Percentiles rank a stretch among this genome's conserved stretches.
phyloP scores from a whole-genome alignment of 768 basidiomycete species.

The Royoungia palumana region DNA sequence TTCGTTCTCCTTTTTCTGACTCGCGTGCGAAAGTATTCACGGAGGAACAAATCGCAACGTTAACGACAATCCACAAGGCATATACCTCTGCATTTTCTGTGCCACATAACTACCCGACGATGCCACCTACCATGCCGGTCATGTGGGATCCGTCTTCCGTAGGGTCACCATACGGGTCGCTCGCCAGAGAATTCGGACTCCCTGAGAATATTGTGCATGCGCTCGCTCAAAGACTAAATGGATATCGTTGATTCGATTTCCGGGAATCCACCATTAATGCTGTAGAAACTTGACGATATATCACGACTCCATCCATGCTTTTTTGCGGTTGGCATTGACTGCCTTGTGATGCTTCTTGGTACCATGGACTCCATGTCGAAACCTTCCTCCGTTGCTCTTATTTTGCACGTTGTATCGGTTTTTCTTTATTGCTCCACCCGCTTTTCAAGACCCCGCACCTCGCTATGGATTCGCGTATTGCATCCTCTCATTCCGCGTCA shows the following conservation, averaged over 20 bases:
- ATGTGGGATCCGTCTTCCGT: conserved; percentile 18
- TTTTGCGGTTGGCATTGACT: conserved; percentile 26
- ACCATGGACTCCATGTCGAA: conserved; percentile 16
- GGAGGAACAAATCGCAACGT: conserved; percentile 49
- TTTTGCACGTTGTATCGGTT: conserved; percentile 15
- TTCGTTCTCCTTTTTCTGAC: neutral
- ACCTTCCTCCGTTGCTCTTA: conserved; percentile 8
- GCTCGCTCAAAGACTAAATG: conserved; percentile 54
- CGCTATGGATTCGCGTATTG: conserved; percentile 30
- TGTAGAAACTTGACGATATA: conserved; percentile 16
- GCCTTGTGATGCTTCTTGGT: conserved; percentile 25
- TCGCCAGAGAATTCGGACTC: conserved; percentile 77
- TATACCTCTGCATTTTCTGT: conserved; percentile 20
- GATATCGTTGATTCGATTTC: conserved; percentile 17
- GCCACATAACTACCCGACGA: conserved; percentile 4
- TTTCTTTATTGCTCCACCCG: conserved; percentile 17
- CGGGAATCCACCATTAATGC: neutral
- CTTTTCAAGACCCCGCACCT: conserved; percentile 13
- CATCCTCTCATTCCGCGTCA: conserved; percentile 18
- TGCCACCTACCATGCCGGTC: conserved; percentile 14
- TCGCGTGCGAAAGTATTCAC: conserved; percentile 51
- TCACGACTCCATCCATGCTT: conserved; percentile 12
- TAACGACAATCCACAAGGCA: conserved; percentile 43
- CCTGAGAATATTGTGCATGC: conserved; percentile 66
- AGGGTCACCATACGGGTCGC: conserved; percentile 40